Base-by-base conservation (phyloP, 1,139 yeast genomes). In the Taphrina confusa region DNA sequence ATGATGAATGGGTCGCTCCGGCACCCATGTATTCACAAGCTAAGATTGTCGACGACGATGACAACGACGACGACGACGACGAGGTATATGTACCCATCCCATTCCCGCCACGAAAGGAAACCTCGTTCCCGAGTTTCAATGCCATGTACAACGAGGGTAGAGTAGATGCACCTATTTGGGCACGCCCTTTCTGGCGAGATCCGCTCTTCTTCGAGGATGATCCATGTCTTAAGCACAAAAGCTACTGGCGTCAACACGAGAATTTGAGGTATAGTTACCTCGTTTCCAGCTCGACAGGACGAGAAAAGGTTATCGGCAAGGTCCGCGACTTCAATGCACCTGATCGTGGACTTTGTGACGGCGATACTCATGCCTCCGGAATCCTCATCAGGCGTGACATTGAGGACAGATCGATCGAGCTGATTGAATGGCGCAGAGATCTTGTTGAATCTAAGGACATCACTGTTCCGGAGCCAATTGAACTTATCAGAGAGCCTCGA, bases 11-110 rank as follows among this genome's bases (percentile, higher is more conserved):
- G 42, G 42, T 37, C n/a, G 42, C 42, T 37, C 42, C 42, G 9
- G n/a, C 25, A n/a, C 42, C 42, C 42, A 37, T 37, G 42, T 37
- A 37, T 37, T 37, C 42, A 25, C 42, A 37, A 37, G 25, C 42
- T 4, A 16, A 1, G n/a, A 37, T 18, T 22, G 42, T 37, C 20
- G 42, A 37, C 20, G 40, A 36, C 20, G 42, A 37, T 18, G n/a
- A n/a, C n/a, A 18, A 37, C n/a, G 42, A 37, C 4, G 42, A 37
- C 23, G 42, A 14, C n/a, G 42, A 37, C 8, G 42, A 37, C 25
- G 42, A 37, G 9, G 42, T 18, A 11, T 37, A 37, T 18, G 20
- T 16, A 2, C 42, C 42, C 8, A 18, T 37, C 20, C 25, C 42
- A 37, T n/a, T 37, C 8, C 42, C 27, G n/a, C 25, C 42, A 37